Percentiles rank a stretch among this genome's conserved stretches.
Conservation (phyloP, 805 yeast species). For the Wickerhamomyces sydowiorum region DNA sequence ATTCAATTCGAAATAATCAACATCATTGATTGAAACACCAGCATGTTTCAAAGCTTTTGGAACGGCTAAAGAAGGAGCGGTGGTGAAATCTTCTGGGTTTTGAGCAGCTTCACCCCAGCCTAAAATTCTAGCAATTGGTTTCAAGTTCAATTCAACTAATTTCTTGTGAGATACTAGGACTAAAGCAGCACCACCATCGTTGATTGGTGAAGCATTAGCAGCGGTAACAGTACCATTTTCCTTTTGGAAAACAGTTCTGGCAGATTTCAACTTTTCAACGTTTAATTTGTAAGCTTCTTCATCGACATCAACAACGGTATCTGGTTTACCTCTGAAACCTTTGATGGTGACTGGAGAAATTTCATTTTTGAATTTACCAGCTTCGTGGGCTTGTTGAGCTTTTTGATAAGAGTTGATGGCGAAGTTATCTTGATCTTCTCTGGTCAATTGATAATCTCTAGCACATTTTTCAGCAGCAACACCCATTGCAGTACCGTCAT, state of each 20-base stretch:
- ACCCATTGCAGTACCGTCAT: slow-evolving; percentile 88
- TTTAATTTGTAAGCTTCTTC: slow-evolving; percentile 81
- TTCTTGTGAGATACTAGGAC: slow-evolving; percentile 80
- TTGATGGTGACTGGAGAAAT: slow-evolving; percentile 84
- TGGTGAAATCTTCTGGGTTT: slow-evolving; percentile 90
- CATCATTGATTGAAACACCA: slow-evolving; percentile 51
- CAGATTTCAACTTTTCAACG: slow-evolving; percentile 68
- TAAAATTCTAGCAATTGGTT: slow-evolving; percentile 80
- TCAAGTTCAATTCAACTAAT: slow-evolving; percentile 78
- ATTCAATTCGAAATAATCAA: slow-evolving; percentile 92
- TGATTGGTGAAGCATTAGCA: slow-evolving; percentile 92
- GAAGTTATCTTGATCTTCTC: slow-evolving; percentile 86
- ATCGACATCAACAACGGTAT: slow-evolving; percentile 61
- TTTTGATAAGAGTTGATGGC: slow-evolving; percentile 82
- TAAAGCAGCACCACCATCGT: slow-evolving; percentile 98
- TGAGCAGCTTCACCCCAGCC: slow-evolving; percentile 99
- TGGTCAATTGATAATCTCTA: slow-evolving; percentile 62
- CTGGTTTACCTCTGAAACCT: slow-evolving; percentile 90
- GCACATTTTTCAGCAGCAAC: slow-evolving; percentile 97
- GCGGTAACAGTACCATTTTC: slow-evolving; percentile 97
- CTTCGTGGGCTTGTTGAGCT: slow-evolving; percentile 74
- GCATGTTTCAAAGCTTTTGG: slow-evolving; percentile 96
- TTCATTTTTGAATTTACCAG: slow-evolving; percentile 78
- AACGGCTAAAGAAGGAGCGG: slow-evolving; percentile 91
- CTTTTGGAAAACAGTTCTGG: slow-evolving; percentile 92